Evolutionary conservation across 768 basidiomycete species (phyloP).

Genomic region (Porpolomopsis calyptriformis): DNA sequence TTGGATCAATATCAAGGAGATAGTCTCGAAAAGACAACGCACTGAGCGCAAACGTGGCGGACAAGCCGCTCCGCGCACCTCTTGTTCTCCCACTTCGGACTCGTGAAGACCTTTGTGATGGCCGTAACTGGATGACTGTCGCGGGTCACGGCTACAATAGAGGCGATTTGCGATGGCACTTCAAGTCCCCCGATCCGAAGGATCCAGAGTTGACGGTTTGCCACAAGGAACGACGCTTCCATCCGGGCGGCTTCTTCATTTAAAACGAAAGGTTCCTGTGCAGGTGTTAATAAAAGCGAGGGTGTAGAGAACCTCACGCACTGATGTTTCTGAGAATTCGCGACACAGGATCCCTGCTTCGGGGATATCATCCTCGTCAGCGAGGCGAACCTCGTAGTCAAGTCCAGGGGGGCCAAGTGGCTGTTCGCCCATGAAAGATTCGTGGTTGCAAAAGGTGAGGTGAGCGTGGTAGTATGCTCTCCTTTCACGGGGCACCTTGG

Average conservation of each 20-base stretch:
- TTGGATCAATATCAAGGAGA: neutral
- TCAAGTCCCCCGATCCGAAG: neutral
- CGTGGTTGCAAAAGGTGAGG: neutral
- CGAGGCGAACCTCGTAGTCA: neutral
- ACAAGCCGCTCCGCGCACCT: constrained; percentile 14
- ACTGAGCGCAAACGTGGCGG: neutral
- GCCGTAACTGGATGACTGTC: constrained; percentile 30
- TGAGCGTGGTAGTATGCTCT: neutral
- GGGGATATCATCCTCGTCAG: neutral
- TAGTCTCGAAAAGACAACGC: neutral
- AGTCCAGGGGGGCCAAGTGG: too few relatives aligned
- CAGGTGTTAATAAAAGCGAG: neutral
- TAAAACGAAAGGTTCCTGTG: neutral
- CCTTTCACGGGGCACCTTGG: neutral
- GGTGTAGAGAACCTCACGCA: neutral
- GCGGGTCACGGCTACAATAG: constrained; percentile 37
- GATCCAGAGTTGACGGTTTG: neutral
- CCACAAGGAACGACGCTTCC: neutral
- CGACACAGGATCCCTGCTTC: neutral
- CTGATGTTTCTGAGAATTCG: neutral
- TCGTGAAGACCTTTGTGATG: constrained; percentile 44
- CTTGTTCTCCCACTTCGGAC: constrained; percentile 30
- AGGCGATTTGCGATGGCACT: neutral
- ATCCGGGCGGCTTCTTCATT: neutral
- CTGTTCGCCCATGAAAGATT: neutral